Base-by-base conservation (phyloP, 2,329 filamentous ascomycete genomes). In the Epichloe coenophiala region DNA sequence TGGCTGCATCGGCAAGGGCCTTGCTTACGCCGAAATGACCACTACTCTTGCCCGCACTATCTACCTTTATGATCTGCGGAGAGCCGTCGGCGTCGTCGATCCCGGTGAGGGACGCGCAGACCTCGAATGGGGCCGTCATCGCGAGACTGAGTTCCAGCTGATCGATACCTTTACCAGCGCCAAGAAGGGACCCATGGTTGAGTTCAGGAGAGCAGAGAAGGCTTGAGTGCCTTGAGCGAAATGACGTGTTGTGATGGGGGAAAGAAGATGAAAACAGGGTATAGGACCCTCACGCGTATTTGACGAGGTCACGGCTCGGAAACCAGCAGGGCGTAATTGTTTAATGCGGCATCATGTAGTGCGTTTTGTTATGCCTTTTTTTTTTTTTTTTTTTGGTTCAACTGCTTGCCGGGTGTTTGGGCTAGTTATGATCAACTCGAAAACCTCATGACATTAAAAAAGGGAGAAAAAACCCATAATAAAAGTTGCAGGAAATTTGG, bases 131-230 rank as follows among this genome's bases (percentile, higher is more conserved):
- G 80, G 80, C 0, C 70, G 80, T 44, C 72, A 80, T 50, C 70
- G 75, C 45, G 61, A 60, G 17, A 68, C 61, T 1, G 85, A 88
- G 71, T 86, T 82, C 64, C 84, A 87, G 69, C 68, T 88, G 51
- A 67, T 75, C 48, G 85, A 89, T 62, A 83, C 78, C 17, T 88
- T 89, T 65, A 86, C 84, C 35, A 85, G 82, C 58, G 70, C 77
- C 58, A 89, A 88, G 69, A 75, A 84, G 59, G 85, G 85, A 0
- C 80, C 82, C 1, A 72, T 85, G 67, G 69, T 88, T 51, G 78
- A 86, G 67, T 83, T 84, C 59, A 61, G 65, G 46, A 63, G 57
- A 56, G 63, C 56, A 7, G 57, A 61, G 23, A 55, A 53, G 51
- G 48, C 53, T 36, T 57, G 48, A 53, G 21, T 43, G 38, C 3